These are phyloP conservation scores for Iris macrosiphon DNA, from an alignment of 106 monocot genomes.

Conservation along the genomic window DNA sequence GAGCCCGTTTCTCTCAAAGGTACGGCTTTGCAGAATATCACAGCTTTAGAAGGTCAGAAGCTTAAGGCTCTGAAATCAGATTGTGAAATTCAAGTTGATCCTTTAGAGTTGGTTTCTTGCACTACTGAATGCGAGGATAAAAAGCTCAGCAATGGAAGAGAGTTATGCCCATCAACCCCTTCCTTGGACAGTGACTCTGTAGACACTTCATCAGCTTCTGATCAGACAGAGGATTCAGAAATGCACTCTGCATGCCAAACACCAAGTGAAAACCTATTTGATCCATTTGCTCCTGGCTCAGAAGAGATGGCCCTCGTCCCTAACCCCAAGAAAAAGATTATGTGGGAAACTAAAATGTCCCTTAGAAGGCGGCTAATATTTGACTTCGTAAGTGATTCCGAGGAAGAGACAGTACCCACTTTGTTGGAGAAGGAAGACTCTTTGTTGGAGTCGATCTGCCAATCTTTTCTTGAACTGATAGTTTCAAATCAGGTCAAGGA, in stretches of 20 bases:
- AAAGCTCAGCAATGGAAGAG: background rate
- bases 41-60: background rate
- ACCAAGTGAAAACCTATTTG: constrained; percentile 43
- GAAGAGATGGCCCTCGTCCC: constrained; percentile 50
- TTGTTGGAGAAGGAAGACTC: constrained; percentile 22
- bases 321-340: constrained; percentile 36
- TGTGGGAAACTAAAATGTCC: constrained; percentile 4
- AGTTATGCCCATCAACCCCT: background rate
- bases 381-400: constrained; percentile 15
- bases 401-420: background rate
- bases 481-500: constrained; percentile 20
- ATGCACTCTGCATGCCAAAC: constrained; percentile 22
- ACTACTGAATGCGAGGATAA: background rate
- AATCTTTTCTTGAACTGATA: constrained; percentile 41
- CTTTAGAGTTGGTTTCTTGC: background rate
- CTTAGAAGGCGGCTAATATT: constrained; percentile 32
- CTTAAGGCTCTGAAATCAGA: background rate
- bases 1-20: constrained; percentile 1
- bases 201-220: constrained; percentile 9
- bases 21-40: background rate
- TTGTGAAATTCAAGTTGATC: background rate
- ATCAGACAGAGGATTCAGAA: constrained; percentile 20
- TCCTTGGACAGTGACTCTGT: background rate
- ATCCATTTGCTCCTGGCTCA: constrained; percentile 66
- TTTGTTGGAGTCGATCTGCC: constrained; percentile 17